Percentiles rank a stretch among this genome's conserved stretches.
Evolutionary conservation across 2,329 filamentous ascomycete genomes (phyloP).

Genomic region (Emergomyces africanus): DNA sequence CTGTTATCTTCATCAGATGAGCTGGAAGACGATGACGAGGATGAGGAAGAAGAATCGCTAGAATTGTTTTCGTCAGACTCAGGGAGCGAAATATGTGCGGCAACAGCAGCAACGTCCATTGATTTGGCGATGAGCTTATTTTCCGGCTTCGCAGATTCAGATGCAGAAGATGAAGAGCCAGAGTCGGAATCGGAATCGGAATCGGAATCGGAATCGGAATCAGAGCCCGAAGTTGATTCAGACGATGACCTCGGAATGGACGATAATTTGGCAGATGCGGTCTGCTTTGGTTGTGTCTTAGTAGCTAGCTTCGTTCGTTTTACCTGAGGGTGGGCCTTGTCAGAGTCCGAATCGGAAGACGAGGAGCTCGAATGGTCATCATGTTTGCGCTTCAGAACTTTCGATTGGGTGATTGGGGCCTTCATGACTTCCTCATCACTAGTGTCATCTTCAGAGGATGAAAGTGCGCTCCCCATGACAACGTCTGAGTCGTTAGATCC

Average conservation of each 20-base stretch:
- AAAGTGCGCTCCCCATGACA: constrained; percentile 30
- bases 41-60: constrained; percentile 7
- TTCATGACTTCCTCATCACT: constrained; percentile 33
- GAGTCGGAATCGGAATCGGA: constrained; percentile 2
- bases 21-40: constrained; percentile 15
- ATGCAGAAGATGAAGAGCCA: constrained; percentile 12
- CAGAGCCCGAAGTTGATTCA: constrained; percentile 4
- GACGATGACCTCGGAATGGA: neutral
- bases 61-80: constrained; percentile 17
- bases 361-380: constrained; percentile 29
- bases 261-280: neutral
- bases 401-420: constrained; percentile 17
- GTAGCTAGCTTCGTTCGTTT: constrained; percentile 1
- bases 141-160: constrained; percentile 16
- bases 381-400: constrained; percentile 48
- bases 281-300: neutral
- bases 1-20: constrained; percentile 3
- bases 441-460: constrained; percentile 36
- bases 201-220: constrained; percentile 8
- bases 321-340: constrained; percentile 16
- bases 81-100: constrained; percentile 23
- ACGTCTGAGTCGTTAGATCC: constrained; percentile 29
- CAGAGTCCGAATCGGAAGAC: constrained; percentile 24
- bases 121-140: constrained; percentile 13
- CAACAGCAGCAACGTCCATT: constrained; percentile 8